phyloP scores from a whole-genome alignment of 257 asterid genomes.

The Verbascum thapsus region DNA sequence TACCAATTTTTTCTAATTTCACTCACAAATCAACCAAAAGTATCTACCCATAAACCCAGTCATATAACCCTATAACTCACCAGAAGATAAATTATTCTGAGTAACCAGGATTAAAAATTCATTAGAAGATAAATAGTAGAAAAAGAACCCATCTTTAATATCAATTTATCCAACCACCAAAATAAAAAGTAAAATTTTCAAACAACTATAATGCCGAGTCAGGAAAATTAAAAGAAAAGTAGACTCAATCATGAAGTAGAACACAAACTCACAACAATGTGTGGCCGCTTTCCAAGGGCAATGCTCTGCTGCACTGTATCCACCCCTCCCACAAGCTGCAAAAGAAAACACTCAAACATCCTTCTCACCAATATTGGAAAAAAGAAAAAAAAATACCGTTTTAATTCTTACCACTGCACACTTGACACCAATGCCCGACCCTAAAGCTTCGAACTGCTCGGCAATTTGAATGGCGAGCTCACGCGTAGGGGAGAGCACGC shows the following conservation, averaged over 20 bases:
- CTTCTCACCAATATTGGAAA: too few species aligned
- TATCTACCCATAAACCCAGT: neutral
- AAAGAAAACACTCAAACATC: neutral
- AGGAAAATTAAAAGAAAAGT: constrained; percentile 1
- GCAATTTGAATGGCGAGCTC: constrained; percentile 89
- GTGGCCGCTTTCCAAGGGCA: constrained; percentile 82
- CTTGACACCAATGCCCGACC: constrained; percentile 74
- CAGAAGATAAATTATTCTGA: neutral
- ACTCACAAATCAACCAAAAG: neutral
- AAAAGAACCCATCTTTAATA: neutral
- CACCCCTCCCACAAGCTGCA: constrained; percentile 90
- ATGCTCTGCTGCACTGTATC: constrained; percentile 77
- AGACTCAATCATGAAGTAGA: constrained; percentile 6
- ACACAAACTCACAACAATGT: constrained; percentile 68
- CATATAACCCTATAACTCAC: neutral
- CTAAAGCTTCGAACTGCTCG: constrained; percentile 90
- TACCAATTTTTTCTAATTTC: too few species aligned
- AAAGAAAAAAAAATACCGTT: too few species aligned
- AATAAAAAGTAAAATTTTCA: neutral
- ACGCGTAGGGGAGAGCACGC: constrained; percentile 87
- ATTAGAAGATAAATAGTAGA: neutral
- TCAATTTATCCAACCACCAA: neutral
- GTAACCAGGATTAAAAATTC: neutral
- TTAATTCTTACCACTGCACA: constrained; percentile 87
- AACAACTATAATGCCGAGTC: neutral